Conservation (phyloP, 23 red algal species). For the Porphyridium purpureum region DNA sequence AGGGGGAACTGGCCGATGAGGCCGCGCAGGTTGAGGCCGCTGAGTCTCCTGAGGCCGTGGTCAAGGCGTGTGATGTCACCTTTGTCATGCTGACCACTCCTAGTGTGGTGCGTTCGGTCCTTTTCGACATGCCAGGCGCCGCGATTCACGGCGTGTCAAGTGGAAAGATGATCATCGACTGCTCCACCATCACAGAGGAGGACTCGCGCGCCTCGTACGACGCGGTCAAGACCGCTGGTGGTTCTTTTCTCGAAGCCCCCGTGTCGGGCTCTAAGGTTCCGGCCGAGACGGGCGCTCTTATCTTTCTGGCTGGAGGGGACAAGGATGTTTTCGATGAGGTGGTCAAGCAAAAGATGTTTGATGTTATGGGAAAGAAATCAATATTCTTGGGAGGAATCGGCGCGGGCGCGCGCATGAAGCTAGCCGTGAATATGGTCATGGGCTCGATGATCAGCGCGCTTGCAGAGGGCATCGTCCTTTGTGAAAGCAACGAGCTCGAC, state of each 20-base stretch:
- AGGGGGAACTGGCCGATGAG: slow-evolving; percentile 29
- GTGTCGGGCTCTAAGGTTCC: slow-evolving; percentile 75
- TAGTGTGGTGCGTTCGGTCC: slow-evolving; percentile 25
- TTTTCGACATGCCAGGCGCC: slow-evolving; percentile 7
- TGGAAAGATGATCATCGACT: slow-evolving; percentile 65
- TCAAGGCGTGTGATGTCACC: slow-evolving; percentile 15
- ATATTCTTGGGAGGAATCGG: slow-evolving; percentile 51
- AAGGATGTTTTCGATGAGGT: slow-evolving; percentile 16
- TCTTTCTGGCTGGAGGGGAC: slow-evolving; percentile 68
- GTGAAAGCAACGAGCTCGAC: slow-evolving; percentile 33
- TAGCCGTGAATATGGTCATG: slow-evolving; percentile 82
- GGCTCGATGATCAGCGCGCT: slow-evolving; percentile 62
- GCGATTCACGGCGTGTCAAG: slow-evolving; percentile 25
- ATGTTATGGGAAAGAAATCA: slow-evolving; percentile 60
- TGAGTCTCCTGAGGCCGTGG: slow-evolving; percentile 20
- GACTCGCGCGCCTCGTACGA: slow-evolving; percentile 19
- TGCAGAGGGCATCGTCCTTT: slow-evolving; percentile 46
- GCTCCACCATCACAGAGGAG: slow-evolving; percentile 43
- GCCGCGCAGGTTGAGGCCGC: slow-evolving; percentile 2
- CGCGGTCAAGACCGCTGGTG: slow-evolving; percentile 22
- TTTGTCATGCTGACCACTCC: slow-evolving; percentile 78
- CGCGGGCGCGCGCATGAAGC: slow-evolving; percentile 73
- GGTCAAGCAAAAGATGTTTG: slow-evolving; percentile 5
- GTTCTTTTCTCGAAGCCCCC: slow-evolving; percentile 64
- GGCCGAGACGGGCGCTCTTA: slow-evolving; percentile 39